phyloP scores from a whole-genome alignment of 2,329 filamentous ascomycete species.

The Diaporthe citrichinensis region DNA sequence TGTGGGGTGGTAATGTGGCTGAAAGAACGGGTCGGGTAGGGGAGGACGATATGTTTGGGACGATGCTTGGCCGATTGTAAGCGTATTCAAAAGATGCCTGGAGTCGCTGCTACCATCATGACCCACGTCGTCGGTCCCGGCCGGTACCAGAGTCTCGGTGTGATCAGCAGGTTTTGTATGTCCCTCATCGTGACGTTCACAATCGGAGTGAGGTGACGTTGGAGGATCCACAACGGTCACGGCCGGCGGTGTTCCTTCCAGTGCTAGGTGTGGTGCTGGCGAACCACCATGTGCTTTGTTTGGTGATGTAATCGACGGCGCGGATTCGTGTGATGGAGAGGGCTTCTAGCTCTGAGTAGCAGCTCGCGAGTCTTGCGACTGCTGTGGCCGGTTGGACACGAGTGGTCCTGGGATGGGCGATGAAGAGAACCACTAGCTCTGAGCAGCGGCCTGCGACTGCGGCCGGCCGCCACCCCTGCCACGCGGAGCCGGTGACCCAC shows the following conservation, averaged over 20 bases:
- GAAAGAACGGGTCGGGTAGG: background rate
- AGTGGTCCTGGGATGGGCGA: background rate
- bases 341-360: constrained; percentile 35
- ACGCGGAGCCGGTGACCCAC: constrained; percentile 39
- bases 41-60: background rate
- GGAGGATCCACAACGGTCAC: background rate
- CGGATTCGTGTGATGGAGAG: background rate
- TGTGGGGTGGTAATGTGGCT: background rate
- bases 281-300: no score
- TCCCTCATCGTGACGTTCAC: background rate
- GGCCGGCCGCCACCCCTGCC: constrained; percentile 39
- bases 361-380: constrained; percentile 30
- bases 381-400: constrained; percentile 28
- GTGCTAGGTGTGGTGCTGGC: background rate
- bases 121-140: no score
- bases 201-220: background rate
- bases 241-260: background rate
- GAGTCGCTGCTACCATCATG: background rate
- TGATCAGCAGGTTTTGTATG: background rate
- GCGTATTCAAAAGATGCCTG: background rate
- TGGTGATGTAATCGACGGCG: constrained; percentile 10
- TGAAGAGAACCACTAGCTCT: constrained; percentile 33
- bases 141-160: background rate
- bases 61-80: background rate
- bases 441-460: constrained; percentile 38